A percentile compares a stretch with the other conserved stretches of the same genome.
These are phyloP conservation scores for Wickerhamomyces chaumierensis DNA, from an alignment of 805 yeast species.

Conservation along the genomic window DNA sequence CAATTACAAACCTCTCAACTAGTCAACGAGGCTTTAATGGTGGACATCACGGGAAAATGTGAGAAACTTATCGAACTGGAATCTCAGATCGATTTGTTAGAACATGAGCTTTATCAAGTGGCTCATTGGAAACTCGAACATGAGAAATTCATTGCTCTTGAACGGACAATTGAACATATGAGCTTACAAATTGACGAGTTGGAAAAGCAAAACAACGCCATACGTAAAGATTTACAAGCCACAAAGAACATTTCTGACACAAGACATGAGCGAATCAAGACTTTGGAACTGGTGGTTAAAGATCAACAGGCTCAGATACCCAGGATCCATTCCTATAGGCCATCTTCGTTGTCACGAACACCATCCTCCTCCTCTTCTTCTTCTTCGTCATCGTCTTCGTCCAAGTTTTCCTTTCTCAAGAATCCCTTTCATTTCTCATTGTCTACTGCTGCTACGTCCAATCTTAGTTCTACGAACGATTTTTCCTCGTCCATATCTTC, in stretches of 20 bases:
- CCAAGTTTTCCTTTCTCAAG: constrained; percentile 10
- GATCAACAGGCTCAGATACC: constrained; percentile 24
- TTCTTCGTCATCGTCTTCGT: too few relatives aligned
- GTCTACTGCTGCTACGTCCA: too few relatives aligned
- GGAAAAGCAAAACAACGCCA: constrained; percentile 45
- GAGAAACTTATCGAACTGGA: constrained; percentile 27
- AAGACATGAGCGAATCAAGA: constrained; percentile 44
- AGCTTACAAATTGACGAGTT: constrained; percentile 49
- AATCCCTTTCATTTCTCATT: constrained; percentile 8
- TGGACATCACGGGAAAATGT: constrained; percentile 19
- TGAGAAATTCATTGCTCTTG: constrained; percentile 40
- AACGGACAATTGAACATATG: constrained; percentile 45
- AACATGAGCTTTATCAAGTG: constrained; percentile 20
- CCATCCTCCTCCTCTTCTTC: too few relatives aligned
- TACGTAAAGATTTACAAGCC: constrained; percentile 44
- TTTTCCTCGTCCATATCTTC: not conserved
- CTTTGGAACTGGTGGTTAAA: constrained; percentile 36
- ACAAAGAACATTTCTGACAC: constrained; percentile 45
- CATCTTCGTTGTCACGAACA: constrained; percentile 3
- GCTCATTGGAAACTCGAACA: constrained; percentile 18
- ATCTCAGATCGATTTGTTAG: constrained; percentile 27
- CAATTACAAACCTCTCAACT: constrained; percentile 12
- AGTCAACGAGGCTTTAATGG: constrained; percentile 10
- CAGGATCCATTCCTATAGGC: constrained; percentile 1
- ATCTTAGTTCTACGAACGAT: constrained; percentile 24